phyloP scores from a whole-genome alignment of 106 monocot genomes.

The Acanthochlamys bracteata region DNA sequence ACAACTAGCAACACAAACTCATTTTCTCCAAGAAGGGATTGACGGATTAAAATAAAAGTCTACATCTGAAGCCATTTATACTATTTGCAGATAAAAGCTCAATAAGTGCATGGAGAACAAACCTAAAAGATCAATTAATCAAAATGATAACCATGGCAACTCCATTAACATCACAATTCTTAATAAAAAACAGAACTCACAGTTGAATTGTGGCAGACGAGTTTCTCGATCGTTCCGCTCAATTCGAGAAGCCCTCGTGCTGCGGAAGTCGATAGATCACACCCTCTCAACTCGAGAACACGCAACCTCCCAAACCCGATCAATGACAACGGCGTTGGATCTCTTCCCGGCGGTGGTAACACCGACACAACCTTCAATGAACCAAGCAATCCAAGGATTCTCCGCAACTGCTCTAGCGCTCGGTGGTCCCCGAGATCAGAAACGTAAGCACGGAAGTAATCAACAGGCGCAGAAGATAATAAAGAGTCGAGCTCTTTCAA shows the following conservation, averaged over 20 bases:
- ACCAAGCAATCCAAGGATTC: slow-evolving; percentile 66
- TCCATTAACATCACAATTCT: no score
- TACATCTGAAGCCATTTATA: no score
- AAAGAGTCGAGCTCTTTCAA: slow-evolving; percentile 69
- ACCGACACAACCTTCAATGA: slow-evolving; percentile 68
- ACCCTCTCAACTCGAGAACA: slow-evolving; percentile 74
- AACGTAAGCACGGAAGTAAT: slow-evolving; percentile 90
- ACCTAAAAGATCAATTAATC: no score
- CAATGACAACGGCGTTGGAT: slow-evolving; percentile 79
- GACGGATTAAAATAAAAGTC: no score
- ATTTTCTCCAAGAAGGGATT: no score
- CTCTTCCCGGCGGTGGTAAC: slow-evolving; percentile 37
- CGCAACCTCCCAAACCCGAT: slow-evolving; percentile 47
- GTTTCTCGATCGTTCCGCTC: slow-evolving; percentile 67
- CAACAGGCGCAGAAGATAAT: slow-evolving; percentile 69
- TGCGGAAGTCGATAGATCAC: slow-evolving; percentile 70
- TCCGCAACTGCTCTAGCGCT: slow-evolving; percentile 78
- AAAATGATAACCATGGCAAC: no score
- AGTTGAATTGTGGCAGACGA: slow-evolving; percentile 90
- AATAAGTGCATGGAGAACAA: no score
- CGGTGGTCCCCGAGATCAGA: slow-evolving; percentile 97
- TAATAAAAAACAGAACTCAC: slow-evolving; percentile 15
- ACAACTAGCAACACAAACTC: no score
- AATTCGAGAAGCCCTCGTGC: slow-evolving; percentile 74
- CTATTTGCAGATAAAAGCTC: no score